phyloP scores from a whole-genome alignment of 225 moss, liverwort and hornwort genomes.

The Physcomitrellopsis africana region DNA sequence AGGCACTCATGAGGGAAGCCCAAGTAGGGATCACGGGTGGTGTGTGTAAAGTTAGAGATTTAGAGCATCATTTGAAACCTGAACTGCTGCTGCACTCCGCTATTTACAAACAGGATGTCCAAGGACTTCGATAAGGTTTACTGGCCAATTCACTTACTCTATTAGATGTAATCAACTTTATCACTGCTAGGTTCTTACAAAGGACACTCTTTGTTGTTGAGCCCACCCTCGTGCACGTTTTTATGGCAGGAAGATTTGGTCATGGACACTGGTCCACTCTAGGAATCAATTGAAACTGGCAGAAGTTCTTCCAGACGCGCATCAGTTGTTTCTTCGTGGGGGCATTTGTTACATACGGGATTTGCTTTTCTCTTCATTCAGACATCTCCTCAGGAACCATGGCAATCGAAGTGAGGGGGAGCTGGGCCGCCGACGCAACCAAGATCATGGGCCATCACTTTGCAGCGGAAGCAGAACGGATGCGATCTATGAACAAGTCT shows the following conservation, averaged over 20 bases:
- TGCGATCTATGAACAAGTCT: slow-evolving; percentile 31
- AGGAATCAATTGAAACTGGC: too few species aligned
- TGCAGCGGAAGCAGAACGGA: slow-evolving; percentile 35
- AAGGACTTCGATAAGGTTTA: too few species aligned
- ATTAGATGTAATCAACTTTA: too few species aligned
- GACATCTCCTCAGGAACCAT: slow-evolving; percentile 16
- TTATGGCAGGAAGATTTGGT: too few species aligned
- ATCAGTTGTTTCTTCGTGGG: not conserved
- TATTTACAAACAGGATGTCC: too few species aligned
- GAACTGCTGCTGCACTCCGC: too few species aligned
- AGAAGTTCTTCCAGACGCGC: too few species aligned
- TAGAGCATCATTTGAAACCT: slow-evolving; percentile 1
- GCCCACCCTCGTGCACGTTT: too few species aligned
- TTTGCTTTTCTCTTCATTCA: slow-evolving; percentile 53
- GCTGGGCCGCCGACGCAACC: slow-evolving; percentile 31
- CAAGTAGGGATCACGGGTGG: not conserved
- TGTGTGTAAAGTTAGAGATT: not conserved
- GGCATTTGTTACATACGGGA: not conserved
- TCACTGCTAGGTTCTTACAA: too few species aligned
- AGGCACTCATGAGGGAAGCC: not conserved
- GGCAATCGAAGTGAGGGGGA: slow-evolving; percentile 34
- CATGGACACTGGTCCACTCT: too few species aligned
- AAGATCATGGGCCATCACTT: slow-evolving; percentile 34
- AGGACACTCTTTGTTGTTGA: too few species aligned
- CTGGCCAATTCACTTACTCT: too few species aligned